These are phyloP conservation scores for Triticum timopheevii DNA, from an alignment of 176 grass and related monocot species.

Conservation along the genomic window DNA sequence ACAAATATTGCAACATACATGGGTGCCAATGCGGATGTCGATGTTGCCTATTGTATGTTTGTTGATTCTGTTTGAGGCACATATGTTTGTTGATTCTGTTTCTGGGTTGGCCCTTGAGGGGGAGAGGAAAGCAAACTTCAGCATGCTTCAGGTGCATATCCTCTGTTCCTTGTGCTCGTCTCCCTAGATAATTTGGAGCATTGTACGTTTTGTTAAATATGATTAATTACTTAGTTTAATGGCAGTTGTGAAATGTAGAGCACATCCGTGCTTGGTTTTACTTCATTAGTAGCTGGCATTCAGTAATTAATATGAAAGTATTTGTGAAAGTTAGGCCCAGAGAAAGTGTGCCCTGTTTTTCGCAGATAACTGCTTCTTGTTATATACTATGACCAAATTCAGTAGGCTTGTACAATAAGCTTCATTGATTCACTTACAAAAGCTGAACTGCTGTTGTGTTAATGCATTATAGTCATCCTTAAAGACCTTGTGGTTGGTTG, in stretches of 20 bases:
- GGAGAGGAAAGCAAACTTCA: conserved; percentile 67
- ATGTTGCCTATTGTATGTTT: conserved; percentile 37
- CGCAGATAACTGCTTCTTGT: background rate
- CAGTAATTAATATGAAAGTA: background rate
- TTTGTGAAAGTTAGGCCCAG: background rate
- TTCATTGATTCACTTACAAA: background rate
- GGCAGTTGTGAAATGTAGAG: background rate
- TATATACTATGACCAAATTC: background rate
- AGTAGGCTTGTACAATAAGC: background rate
- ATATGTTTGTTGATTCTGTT: conserved; percentile 62
- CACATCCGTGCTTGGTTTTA: background rate
- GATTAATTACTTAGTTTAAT: background rate
- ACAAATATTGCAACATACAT: too few species aligned
- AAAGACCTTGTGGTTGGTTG: background rate
- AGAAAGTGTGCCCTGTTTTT: background rate
- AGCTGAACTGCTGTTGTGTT: background rate
- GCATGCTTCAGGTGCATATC: conserved; percentile 55
- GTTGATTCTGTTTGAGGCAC: conserved; percentile 39
- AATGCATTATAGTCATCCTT: background rate
- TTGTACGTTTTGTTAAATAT: too few species aligned
- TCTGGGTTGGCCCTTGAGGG: conserved; percentile 66
- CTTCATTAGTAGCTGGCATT: background rate
- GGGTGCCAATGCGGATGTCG: conserved; percentile 13
- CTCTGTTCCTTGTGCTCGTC: background rate
- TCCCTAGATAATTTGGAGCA: background rate